These are phyloP conservation scores for Dictyostelium firmibasis DNA, from an alignment of 78 protist species.

Conservation along the genomic window DNA sequence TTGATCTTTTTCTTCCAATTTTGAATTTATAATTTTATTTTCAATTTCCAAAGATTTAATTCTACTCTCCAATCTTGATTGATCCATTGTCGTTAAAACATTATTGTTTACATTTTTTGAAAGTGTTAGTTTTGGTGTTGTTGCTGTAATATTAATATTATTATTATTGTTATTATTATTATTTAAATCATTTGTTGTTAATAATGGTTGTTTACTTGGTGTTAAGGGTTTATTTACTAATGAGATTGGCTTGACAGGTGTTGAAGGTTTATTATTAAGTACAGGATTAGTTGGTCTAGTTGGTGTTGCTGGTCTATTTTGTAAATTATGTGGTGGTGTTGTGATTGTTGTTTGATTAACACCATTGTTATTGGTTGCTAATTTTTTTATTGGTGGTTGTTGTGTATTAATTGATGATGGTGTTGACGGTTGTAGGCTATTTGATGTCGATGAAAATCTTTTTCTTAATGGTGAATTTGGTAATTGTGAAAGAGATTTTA, in stretches of 20 bases:
- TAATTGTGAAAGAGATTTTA: neutral
- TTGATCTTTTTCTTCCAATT: constrained; percentile 19
- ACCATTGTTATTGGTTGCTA: neutral
- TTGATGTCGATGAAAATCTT: neutral
- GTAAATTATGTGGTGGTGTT: neutral
- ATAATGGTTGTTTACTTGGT: constrained; percentile 8
- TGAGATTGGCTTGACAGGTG: neutral
- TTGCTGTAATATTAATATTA: too few relatives aligned
- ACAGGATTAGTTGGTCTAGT: neutral
- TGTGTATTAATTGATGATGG: neutral
- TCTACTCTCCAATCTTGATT: constrained; percentile 37
- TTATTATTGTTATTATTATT: neutral
- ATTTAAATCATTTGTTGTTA: neutral
- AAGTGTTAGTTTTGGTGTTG: neutral
- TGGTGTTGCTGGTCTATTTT: constrained; percentile 22
- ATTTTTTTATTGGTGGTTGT: neutral
- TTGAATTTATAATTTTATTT: neutral
- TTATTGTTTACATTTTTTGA: neutral
- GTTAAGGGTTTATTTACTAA: neutral
- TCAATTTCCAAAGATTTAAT: constrained; percentile 40
- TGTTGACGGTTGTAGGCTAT: neutral
- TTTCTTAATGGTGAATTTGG: neutral
- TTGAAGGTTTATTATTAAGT: neutral
- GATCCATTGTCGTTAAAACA: neutral
- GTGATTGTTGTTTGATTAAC: neutral